Conservation (phyloP, 2,329 filamentous ascomycete species). For the Xylariaceae sp. region DNA sequence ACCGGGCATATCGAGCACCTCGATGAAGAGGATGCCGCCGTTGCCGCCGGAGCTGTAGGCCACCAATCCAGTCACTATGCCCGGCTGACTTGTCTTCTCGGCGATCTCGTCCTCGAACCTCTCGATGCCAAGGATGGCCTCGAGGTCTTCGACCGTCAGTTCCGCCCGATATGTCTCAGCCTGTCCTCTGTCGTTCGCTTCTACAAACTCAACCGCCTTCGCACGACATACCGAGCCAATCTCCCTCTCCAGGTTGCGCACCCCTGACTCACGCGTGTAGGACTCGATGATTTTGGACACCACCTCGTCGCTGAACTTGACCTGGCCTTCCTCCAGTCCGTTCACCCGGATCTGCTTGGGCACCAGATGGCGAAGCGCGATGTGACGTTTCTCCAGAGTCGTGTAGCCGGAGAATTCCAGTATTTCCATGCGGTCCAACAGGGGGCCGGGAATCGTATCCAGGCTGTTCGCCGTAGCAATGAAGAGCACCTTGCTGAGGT, state of each 20-base stretch:
- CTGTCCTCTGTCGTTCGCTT: constrained; percentile 71
- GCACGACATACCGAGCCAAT: constrained; percentile 90
- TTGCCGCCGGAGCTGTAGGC: constrained; percentile 91
- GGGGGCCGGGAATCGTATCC: constrained; percentile 88
- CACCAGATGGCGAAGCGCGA: constrained; percentile 86
- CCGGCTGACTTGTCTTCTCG: constrained; percentile 75
- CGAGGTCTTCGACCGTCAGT: constrained; percentile 74
- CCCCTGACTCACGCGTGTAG: constrained; percentile 93
- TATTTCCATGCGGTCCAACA: constrained; percentile 95
- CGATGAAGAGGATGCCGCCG: constrained; percentile 95
- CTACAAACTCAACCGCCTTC: constrained; percentile 92
- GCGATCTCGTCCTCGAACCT: constrained; percentile 94
- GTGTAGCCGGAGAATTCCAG: constrained; percentile 94
- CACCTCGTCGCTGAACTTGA: constrained; percentile 74
- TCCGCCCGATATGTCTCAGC: constrained; percentile 66
- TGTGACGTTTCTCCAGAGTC: constrained; percentile 92
- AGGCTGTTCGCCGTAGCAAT: constrained; percentile 94
- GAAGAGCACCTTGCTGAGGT: constrained; percentile 93
- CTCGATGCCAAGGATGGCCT: constrained; percentile 86
- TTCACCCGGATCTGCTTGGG: constrained; percentile 94
- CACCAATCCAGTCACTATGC: constrained; percentile 92
- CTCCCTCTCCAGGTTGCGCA: constrained; percentile 93
- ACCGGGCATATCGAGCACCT: constrained; percentile 95
- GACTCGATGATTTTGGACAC: constrained; percentile 93
- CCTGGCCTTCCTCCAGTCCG: constrained; percentile 69